A percentile compares a stretch with the other conserved stretches of the same genome.
phyloP scores from a whole-genome alignment of 192 early-diverging fungal genomes.

The Anaeromyces robustus region DNA sequence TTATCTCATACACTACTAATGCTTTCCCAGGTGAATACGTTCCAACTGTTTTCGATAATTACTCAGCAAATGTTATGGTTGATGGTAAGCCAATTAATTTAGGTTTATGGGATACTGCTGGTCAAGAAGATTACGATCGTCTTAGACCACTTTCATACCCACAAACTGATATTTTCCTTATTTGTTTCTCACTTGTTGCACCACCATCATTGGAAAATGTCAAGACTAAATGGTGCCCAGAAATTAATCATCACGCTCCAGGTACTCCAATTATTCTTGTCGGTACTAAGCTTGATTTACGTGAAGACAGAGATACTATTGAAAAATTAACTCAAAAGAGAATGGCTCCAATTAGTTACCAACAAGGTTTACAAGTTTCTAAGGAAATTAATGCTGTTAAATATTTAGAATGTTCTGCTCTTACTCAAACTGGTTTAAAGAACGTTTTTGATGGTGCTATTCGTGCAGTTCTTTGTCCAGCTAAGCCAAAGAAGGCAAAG shows the following conservation, averaged over 20 bases:
- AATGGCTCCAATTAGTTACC: slow-evolving; percentile 74
- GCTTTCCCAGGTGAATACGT: slow-evolving; percentile 99
- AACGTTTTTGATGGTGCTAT: slow-evolving; percentile 98
- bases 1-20: slow-evolving; percentile 98
- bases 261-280: slow-evolving; percentile 84
- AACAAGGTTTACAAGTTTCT: slow-evolving; percentile 72
- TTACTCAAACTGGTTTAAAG: slow-evolving; percentile 95
- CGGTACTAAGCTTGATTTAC: slow-evolving; percentile 93
- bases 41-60: slow-evolving; percentile 99
- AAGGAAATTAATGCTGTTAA: slow-evolving; percentile 81
- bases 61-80: slow-evolving; percentile 98
- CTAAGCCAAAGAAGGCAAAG: background rate
- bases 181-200: slow-evolving; percentile 93
- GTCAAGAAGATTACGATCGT: slow-evolving; percentile 95
- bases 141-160: slow-evolving; percentile 94
- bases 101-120: slow-evolving; percentile 96
- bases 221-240: slow-evolving; percentile 93
- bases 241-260: slow-evolving; percentile 89
- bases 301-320: slow-evolving; percentile 82
- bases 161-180: slow-evolving; percentile 94
- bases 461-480: slow-evolving; percentile 62
- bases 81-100: slow-evolving; percentile 97
- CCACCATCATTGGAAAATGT: slow-evolving; percentile 97
- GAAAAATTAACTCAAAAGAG: slow-evolving; percentile 73
- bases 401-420: slow-evolving; percentile 93